Base-by-base conservation (phyloP, 1,139 yeast species). In the Blastobotrys indianensis region DNA sequence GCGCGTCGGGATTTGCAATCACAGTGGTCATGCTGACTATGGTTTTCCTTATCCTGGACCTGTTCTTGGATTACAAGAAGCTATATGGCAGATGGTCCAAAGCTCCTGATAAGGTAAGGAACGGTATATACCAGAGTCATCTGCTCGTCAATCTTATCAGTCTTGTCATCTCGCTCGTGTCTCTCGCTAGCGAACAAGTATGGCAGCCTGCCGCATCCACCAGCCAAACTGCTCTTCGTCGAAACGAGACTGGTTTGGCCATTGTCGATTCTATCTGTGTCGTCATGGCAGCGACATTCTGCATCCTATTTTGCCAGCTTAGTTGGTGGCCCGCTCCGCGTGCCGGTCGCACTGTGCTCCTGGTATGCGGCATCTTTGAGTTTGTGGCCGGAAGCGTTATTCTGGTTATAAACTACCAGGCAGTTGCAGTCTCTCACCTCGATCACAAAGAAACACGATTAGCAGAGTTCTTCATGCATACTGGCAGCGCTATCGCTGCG, bases 341-440 rank as follows among this genome's bases (percentile, higher is more conserved):
- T 51, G 52, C 56, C 8, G 57, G 60, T 4, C 60, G 59, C 45
- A 53, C 59, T 10, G 34, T 55, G 8, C 47, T 63, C 25, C 37
- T 58, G 33, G 51, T 55, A 16, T 49, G 52, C 15, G 56, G 61
- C 2, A 48, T 57, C 11, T 46, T 61, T 34, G 59, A 60, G 39
- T 48, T 62, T 39, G 48, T 62, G 10, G 50, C 56, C 3, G 51
- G 56, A 8, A 44, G 50, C 4, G 29, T 54, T 9, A 36, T 52
- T 23, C 38, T 54, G 12, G 51, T 50, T 8, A 45, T 52, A 20
- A 54, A 54, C 47, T 37, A 30, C 29, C 32, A 40, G 8, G 34
- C 31, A 2, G 13, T 15, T 8, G 16, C 25, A 6, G 7, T 42
- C 3, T 12, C 39, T n/a, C 9, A 28, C 8, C 36, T n/a, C 11